Evolutionary conservation across 306 rosid species (phyloP), one percentile per base, ranked within the genome.

Genomic region (Elaeagnus macrophylla): DNA sequence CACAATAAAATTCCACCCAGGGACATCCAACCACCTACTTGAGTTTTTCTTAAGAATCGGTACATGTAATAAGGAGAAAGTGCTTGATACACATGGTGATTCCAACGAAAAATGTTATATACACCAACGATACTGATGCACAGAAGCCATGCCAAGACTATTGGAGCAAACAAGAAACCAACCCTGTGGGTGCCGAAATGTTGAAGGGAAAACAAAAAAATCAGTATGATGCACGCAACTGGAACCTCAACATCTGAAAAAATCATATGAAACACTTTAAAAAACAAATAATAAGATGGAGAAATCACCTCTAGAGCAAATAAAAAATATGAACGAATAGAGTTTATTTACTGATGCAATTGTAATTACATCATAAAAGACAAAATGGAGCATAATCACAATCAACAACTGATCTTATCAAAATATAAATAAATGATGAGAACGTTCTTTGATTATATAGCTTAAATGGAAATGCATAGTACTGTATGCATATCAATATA

Each of bases 141-240:
- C 43, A 84, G 47, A 44, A 91, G 97, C 97, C 97, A 91, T 12
- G 66, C 47, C 52, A 81, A 64, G 46, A 91, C 94, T 70, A 91
- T 66, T 10, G 96, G 97, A 52, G 97, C 95, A 56, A 86, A 91
- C 76, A 91, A 68, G 78, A 86, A 81, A 50, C 97, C 97, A 7
- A 91, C 94, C 75, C 82, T 74, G 80, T 86, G 97, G 1, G 96
- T 91, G 67, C 97, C 97, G 59, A 70, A 91, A 75, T 86, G 97
- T 71, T 91, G 97, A 72, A 91, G 97, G 25, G 89, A 85, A 69
- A 91, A 91, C 81, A 91, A 73, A 68, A 78, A 55, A 51, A 86
- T 80, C 79, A 91, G 70, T 73, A 91, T 68, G 77, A 78, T n/a
- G 77, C 97, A 86, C 18, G 86, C 74, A 45, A 72, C 77, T 51